A percentile compares a stretch with the other conserved stretches of the same genome.
phyloP scores from a whole-genome alignment of 106 monocot genomes.

The Dendrobium officinale region DNA sequence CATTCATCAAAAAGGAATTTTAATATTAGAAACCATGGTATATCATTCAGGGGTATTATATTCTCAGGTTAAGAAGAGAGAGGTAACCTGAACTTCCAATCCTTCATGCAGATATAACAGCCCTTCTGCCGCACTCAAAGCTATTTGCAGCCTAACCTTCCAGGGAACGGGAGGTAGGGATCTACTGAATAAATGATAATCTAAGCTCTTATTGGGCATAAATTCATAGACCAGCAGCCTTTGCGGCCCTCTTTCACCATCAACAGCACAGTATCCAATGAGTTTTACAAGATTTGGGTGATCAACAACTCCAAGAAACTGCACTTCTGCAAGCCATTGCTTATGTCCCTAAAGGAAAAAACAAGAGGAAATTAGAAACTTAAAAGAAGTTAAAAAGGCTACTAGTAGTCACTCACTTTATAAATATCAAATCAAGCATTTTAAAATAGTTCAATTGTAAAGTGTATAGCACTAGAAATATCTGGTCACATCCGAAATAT shows the following conservation, averaged over 20 bases:
- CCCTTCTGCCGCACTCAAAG: conserved; percentile 58
- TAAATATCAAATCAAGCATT: neutral
- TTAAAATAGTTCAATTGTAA: neutral
- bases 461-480: neutral
- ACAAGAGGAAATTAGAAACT: neutral
- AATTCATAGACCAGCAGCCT: conserved; percentile 69
- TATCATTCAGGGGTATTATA: neutral
- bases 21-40: neutral
- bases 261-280: conserved; percentile 69
- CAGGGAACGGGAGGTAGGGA: conserved; percentile 40
- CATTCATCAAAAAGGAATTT: neutral
- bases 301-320: conserved; percentile 68
- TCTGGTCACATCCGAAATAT: neutral
- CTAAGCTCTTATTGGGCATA: conserved; percentile 71
- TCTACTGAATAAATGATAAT: conserved; percentile 67
- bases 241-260: conserved; percentile 56
- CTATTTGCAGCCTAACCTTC: conserved; percentile 54
- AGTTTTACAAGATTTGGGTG: conserved; percentile 87
- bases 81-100: conserved; percentile 55
- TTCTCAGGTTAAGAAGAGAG: neutral
- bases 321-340: conserved; percentile 83
- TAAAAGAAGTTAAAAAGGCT: neutral
- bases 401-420: neutral
- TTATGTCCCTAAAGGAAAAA: conserved; percentile 56
- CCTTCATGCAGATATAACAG: conserved; percentile 75